These are phyloP conservation scores for Amauroascus niger DNA, from an alignment of 2,329 filamentous ascomycete species.

Conservation along the genomic window DNA sequence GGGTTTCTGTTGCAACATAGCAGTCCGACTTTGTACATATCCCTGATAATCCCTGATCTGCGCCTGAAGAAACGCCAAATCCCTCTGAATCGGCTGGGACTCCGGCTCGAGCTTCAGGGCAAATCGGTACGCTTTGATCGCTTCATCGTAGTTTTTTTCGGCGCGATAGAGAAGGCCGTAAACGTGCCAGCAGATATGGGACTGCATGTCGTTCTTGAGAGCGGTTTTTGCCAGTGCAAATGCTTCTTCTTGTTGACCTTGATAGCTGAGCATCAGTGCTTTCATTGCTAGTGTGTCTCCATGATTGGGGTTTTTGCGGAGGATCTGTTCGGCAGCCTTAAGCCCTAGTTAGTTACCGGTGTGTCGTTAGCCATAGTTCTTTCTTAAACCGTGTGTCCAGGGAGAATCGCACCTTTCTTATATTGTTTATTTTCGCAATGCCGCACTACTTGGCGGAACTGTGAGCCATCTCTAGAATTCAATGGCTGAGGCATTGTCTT, in stretches of 20 bases:
- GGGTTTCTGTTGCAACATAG: constrained; percentile 78
- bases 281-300: constrained; percentile 99
- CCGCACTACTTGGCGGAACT: constrained; percentile 91
- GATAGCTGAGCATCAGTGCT: constrained; percentile 85
- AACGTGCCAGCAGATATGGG: constrained; percentile 98
- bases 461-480: constrained; percentile 75
- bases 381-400: constrained; percentile 20
- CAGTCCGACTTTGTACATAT: constrained; percentile 77
- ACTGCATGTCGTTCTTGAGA: constrained; percentile 94
- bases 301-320: constrained; percentile 90
- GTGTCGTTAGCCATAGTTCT: constrained; percentile 9
- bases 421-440: constrained; percentile 98
- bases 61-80: constrained; percentile 83
- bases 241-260: constrained; percentile 86
- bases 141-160: constrained; percentile 96
- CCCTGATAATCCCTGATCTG: constrained; percentile 95
- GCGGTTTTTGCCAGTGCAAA: constrained; percentile 89
- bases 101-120: constrained; percentile 89
- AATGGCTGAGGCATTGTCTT: constrained; percentile 40
- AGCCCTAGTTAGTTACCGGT: constrained; percentile 50
- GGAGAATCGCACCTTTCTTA: constrained; percentile 56
- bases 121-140: constrained; percentile 98
- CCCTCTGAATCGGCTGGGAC: constrained; percentile 83
- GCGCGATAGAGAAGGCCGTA: constrained; percentile 89
- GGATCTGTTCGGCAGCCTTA: constrained; percentile 91